Conservation (phyloP, 768 basidiomycete species). For the Agaricus sinodeliciosus region DNA sequence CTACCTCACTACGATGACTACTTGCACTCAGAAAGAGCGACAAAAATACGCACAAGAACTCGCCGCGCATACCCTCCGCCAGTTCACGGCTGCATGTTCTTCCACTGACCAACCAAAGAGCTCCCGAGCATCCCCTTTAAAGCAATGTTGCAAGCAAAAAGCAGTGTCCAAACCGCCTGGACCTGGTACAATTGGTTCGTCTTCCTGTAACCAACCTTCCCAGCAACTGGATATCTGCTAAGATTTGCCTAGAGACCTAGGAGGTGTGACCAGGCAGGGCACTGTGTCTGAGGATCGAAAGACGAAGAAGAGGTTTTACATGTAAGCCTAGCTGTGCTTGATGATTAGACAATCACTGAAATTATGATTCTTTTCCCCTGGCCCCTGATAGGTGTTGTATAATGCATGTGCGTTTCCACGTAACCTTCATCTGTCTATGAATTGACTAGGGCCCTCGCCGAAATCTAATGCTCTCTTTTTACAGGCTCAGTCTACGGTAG, state of each 20-base stretch:
- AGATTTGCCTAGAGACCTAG: conserved; percentile 3
- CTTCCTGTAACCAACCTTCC: neutral
- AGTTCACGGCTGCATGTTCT: conserved; percentile 30
- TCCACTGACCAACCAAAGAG: neutral
- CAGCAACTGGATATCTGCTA: neutral
- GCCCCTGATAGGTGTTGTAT: conserved; percentile 7
- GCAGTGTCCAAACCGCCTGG: neutral
- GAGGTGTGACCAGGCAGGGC: neutral
- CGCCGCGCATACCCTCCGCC: conserved; percentile 40
- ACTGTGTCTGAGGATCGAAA: neutral
- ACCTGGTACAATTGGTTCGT: neutral
- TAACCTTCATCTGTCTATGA: neutral
- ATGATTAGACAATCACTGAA: neutral
- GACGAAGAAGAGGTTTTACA: conserved; percentile 3
- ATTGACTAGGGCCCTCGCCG: neutral
- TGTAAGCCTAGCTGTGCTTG: neutral
- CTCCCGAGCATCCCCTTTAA: neutral
- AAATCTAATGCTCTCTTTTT: neutral
- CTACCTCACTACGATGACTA: neutral
- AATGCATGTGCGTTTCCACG: neutral
- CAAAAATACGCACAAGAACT: conserved; percentile 40
- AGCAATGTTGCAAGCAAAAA: neutral
- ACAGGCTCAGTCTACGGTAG: too few relatives aligned
- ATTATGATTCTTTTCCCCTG: neutral
- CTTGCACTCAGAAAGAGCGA: conserved; percentile 21